Conservation (phyloP, 2,329 filamentous ascomycete species). For the Cephalotrichum gorgonifer region DNA sequence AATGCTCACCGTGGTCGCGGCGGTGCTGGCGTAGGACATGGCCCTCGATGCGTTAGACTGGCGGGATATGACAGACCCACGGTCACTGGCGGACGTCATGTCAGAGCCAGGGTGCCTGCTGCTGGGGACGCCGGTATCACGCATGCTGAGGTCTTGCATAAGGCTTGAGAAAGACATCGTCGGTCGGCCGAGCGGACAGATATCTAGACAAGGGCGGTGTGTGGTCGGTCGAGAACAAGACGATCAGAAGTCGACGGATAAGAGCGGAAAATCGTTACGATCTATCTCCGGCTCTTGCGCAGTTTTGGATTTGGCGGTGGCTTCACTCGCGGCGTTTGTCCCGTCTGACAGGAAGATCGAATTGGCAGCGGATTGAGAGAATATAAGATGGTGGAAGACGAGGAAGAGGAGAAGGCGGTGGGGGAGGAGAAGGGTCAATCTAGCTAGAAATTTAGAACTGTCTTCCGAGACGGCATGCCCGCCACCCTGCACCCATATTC, state of each 20-base stretch:
- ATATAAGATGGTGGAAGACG: not conserved
- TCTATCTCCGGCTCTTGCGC: not conserved
- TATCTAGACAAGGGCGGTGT: no score
- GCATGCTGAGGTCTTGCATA: constrained; percentile 53
- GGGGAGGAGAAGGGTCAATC: not conserved
- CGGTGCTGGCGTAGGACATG: constrained; percentile 56
- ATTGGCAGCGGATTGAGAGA: not conserved
- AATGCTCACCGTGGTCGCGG: constrained; percentile 60
- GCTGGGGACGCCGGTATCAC: constrained; percentile 34
- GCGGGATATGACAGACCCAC: constrained; percentile 48
- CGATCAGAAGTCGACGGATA: not conserved
- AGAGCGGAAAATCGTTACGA: not conserved
- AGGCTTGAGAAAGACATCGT: constrained; percentile 59
- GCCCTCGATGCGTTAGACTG: constrained; percentile 51
- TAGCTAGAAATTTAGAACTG: not conserved
- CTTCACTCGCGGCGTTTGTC: not conserved
- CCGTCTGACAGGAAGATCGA: not conserved
- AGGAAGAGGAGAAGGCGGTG: not conserved
- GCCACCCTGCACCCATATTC: not conserved
- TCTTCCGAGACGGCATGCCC: not conserved
- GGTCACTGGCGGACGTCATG: constrained; percentile 46
- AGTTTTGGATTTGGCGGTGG: not conserved
- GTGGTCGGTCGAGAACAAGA: not conserved
- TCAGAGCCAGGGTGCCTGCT: constrained; percentile 33
- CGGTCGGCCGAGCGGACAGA: not conserved